Percentiles rank a stretch among this genome's conserved stretches.
Evolutionary conservation across 495 filamentous ascomycete genomes (phyloP).

Genomic region (Penicillium soppii): DNA sequence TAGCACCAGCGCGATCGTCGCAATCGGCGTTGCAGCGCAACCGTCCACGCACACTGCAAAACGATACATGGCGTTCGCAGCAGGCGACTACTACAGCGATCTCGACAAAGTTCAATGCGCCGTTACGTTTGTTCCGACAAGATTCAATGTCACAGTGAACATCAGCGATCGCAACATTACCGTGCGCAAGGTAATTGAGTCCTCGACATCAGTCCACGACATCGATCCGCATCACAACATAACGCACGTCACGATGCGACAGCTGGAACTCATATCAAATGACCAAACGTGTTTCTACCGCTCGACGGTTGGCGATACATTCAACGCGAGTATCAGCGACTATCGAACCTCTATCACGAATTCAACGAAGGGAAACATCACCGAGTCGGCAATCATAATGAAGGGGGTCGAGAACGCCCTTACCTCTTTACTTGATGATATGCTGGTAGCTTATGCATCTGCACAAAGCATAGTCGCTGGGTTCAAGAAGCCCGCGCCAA

Average conservation of each 20-base stretch:
- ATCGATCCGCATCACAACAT: conserved; percentile 32
- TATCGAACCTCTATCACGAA: conserved; percentile 13
- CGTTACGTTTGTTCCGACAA: conserved; percentile 24
- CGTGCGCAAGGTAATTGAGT: conserved; percentile 6
- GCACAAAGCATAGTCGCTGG: conserved; percentile 33
- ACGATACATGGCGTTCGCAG: conserved; percentile 17
- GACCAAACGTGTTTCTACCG: conserved; percentile 32
- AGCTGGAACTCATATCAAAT: conserved; percentile 26
- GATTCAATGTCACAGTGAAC: conserved; percentile 32
- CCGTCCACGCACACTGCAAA: conserved; percentile 6
- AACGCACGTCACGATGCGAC: conserved; percentile 21
- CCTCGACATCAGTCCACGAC: conserved; percentile 2
- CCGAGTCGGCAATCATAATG: conserved; percentile 20
- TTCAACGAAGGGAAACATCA: background rate
- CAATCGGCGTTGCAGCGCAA: conserved; percentile 20
- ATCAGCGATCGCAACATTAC: conserved; percentile 25
- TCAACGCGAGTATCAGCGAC: conserved; percentile 30
- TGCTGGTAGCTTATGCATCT: conserved; percentile 25
- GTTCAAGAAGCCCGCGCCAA: conserved; percentile 5
- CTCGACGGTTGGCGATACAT: conserved; percentile 29
- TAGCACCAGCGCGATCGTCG: conserved; percentile 22
- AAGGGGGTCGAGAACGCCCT: conserved; percentile 31
- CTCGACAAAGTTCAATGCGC: conserved; percentile 32
- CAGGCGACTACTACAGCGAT: conserved; percentile 19
- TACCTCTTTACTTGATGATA: conserved; percentile 32